Evolutionary conservation across 73 alveolate genomes (phyloP).

Genomic region (Blepharisma japonicum): DNA sequence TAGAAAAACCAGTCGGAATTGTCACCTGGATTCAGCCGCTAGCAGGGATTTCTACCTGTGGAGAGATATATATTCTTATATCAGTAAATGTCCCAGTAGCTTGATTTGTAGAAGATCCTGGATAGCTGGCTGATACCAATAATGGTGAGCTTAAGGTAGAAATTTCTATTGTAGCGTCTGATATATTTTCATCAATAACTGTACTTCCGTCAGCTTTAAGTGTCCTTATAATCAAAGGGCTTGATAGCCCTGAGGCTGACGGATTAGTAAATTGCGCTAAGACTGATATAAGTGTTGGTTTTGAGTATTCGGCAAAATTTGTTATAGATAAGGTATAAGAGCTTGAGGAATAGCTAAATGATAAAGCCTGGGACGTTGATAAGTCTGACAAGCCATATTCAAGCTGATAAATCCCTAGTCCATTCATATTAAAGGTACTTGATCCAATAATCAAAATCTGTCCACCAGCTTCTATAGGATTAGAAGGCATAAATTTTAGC

Average conservation of each 20-base stretch:
- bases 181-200: constrained; percentile 21
- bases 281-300: background rate
- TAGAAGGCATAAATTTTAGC: constrained; percentile 31
- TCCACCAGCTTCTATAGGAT: constrained; percentile 34
- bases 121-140: background rate
- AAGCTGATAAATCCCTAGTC: background rate
- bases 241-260: background rate
- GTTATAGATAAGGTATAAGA: constrained; percentile 7
- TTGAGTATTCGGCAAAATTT: background rate
- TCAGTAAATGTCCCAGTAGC: background rate
- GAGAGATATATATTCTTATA: background rate
- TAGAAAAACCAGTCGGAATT: background rate
- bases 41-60: constrained; percentile 14
- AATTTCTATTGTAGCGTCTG: constrained; percentile 12
- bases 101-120: background rate
- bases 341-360: background rate
- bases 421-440: constrained; percentile 26
- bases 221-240: constrained; percentile 29
- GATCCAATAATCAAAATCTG: constrained; percentile 25
- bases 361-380: background rate
- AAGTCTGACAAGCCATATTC: constrained; percentile 3
- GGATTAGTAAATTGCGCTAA: background rate
- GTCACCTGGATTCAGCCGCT: background rate
- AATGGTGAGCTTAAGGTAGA: background rate
- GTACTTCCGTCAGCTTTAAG: background rate